These are phyloP conservation scores for Besnoitia besnoiti DNA, from an alignment of 169 alveolate genomes.

Conservation along the genomic window DNA sequence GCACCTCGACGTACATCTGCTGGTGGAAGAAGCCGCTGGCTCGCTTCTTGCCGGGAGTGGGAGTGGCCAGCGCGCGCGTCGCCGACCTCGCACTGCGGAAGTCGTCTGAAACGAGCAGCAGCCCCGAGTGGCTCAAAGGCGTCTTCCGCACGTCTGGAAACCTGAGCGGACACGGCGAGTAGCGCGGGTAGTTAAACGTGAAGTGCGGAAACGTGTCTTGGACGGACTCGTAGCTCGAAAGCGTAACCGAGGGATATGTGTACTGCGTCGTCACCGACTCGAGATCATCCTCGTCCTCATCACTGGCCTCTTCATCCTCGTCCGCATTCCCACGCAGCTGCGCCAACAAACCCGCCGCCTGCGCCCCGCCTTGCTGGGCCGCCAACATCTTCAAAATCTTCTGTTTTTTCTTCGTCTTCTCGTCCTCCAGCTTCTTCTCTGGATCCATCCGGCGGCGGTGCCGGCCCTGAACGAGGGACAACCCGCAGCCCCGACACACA, in stretches of 20 bases:
- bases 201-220: not conserved
- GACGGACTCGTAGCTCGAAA: conserved; percentile 24
- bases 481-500: too few species aligned
- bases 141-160: not conserved
- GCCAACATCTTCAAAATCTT: not conserved
- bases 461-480: not conserved
- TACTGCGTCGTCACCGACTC: conserved; percentile 12
- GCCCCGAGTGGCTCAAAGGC: conserved; percentile 2
- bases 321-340: not conserved
- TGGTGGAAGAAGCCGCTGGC: not conserved
- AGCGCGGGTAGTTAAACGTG: not conserved
- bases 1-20: conserved; percentile 1
- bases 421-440: not conserved
- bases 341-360: not conserved
- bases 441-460: conserved; percentile 4
- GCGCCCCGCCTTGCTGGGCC: not conserved
- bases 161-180: not conserved
- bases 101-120: conserved; percentile 9
- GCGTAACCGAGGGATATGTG: not conserved
- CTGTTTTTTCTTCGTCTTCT: not conserved
- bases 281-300: not conserved
- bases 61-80: not conserved
- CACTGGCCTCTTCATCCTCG: not conserved
- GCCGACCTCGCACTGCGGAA: not conserved
- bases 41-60: not conserved